Conservation (phyloP, 2,329 filamentous ascomycete species). For the Trichoderma gracile region DNA sequence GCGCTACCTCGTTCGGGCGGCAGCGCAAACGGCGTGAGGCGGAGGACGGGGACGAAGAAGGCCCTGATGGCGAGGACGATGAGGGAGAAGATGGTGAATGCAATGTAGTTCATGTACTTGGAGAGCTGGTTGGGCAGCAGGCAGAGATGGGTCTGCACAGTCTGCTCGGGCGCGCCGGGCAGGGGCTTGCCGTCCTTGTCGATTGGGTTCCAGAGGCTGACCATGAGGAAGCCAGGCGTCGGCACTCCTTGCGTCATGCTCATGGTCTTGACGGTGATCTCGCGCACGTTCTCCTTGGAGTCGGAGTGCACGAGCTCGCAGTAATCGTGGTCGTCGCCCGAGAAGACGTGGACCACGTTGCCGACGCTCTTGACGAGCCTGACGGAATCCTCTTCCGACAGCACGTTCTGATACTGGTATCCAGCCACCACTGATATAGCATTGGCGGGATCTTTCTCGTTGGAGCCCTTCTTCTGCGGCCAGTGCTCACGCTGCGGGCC, state of each 20-base stretch:
- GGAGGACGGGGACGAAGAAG: conserved; percentile 57
- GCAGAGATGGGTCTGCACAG: conserved; percentile 86
- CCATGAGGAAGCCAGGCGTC: conserved; percentile 80
- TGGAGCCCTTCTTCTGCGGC: conserved; percentile 66
- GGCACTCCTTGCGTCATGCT: conserved; percentile 96
- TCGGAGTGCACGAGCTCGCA: conserved; percentile 82
- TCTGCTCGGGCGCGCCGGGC: conserved; percentile 49
- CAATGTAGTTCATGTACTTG: conserved; percentile 78
- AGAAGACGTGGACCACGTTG: conserved; percentile 83
- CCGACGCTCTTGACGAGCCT: conserved; percentile 76
- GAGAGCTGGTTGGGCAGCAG: conserved; percentile 84
- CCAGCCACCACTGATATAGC: conserved; percentile 75
- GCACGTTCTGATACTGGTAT: conserved; percentile 96
- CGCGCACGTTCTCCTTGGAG: conserved; percentile 64
- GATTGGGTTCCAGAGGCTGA: conserved; percentile 90
- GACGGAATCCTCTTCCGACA: conserved; percentile 73
- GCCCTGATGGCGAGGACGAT: conserved; percentile 55
- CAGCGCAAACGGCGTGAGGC: conserved; percentile 56
- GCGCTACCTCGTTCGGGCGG: conserved; percentile 40
- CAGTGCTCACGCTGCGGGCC: conserved; percentile 83
- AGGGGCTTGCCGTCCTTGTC: conserved; percentile 58
- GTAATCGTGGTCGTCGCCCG: conserved; percentile 97
- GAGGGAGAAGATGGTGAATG: conserved; percentile 58
- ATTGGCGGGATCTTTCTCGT: conserved; percentile 70
- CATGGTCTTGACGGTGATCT: conserved; percentile 94